These are phyloP conservation scores for Santalum album DNA, from an alignment of 164 flowering plant genomes.

Conservation along the genomic window DNA sequence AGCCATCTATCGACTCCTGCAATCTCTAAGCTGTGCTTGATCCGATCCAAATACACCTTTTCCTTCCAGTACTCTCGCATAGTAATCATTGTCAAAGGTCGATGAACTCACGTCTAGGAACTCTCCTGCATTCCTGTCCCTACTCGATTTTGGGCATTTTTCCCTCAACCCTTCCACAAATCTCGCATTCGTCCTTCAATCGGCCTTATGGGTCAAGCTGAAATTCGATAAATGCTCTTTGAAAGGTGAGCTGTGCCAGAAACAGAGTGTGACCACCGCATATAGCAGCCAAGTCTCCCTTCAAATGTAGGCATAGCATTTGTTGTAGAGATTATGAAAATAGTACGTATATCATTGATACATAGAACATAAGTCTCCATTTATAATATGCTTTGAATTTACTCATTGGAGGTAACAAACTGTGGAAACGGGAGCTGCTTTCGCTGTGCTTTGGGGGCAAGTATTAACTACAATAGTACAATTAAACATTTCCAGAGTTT, in stretches of 20 bases:
- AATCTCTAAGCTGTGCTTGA: conserved; percentile 35
- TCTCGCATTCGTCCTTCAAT: conserved; percentile 32
- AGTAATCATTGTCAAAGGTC: conserved; percentile 47
- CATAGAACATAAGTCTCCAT: background rate
- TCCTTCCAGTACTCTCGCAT: conserved; percentile 26
- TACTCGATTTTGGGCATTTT: conserved; percentile 35
- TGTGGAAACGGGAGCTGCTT: conserved; percentile 3
- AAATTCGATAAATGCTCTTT: conserved; percentile 41
- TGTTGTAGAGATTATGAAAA: background rate
- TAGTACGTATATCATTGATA: conserved; percentile 7
- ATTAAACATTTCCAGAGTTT: too few relatives aligned
- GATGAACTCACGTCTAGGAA: conserved; percentile 47
- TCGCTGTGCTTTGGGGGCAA: conserved; percentile 32
- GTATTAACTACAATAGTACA: too few relatives aligned
- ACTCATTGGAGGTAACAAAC: conserved; percentile 23
- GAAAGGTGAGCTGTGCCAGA: conserved; percentile 68
- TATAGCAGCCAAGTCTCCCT: conserved; percentile 49
- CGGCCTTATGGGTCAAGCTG: conserved; percentile 27
- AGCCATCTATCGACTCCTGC: conserved; percentile 42
- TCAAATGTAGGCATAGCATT: conserved; percentile 10
- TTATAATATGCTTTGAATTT: conserved; percentile 28
- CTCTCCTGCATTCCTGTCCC: conserved; percentile 35
- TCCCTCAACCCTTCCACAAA: conserved; percentile 32
- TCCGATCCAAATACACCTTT: conserved; percentile 58
- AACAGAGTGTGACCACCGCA: conserved; percentile 73